phyloP scores from a whole-genome alignment of 1,284 basidiomycete species.

The Dichomitus squalens region DNA sequence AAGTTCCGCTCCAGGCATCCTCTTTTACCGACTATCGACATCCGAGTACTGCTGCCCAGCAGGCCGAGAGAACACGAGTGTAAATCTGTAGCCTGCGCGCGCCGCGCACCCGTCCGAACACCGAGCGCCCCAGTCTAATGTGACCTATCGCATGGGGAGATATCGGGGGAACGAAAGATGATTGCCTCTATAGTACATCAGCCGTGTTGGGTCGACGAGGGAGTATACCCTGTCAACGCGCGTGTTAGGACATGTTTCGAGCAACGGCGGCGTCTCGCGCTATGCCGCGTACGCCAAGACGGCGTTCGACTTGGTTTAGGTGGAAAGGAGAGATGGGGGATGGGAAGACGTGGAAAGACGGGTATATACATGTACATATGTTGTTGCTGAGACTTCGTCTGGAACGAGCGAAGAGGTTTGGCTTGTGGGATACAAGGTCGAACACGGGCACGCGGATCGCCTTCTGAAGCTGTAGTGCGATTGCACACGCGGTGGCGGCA shows the following conservation, averaged over 20 bases:
- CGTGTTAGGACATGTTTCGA: slow-evolving; percentile 8
- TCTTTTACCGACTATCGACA: background rate
- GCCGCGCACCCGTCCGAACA: slow-evolving; percentile 5
- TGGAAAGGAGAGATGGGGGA: slow-evolving; percentile 2
- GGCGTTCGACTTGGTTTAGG: background rate
- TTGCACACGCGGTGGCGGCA: slow-evolving; percentile 4
- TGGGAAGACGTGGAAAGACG: slow-evolving; percentile 1
- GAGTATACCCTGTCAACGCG: slow-evolving; percentile 9
- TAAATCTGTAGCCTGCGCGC: background rate
- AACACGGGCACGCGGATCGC: background rate
- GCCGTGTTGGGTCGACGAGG: slow-evolving; percentile 1
- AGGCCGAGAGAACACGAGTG: slow-evolving; percentile 1
- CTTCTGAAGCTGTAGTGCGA: slow-evolving; percentile 8
- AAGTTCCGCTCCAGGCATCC: background rate
- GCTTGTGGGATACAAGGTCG: slow-evolving; percentile 12
- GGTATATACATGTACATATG: slow-evolving; percentile 24
- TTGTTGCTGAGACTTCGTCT: slow-evolving; percentile 3
- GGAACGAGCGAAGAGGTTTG: background rate
- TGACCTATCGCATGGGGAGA: slow-evolving; percentile 3
- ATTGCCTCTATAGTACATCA: slow-evolving; percentile 24
- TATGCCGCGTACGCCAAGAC: slow-evolving; percentile 3
- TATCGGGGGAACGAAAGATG: background rate
- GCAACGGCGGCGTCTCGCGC: slow-evolving; percentile 15
- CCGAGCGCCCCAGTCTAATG: background rate
- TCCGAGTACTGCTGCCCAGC: background rate